Conservation (phyloP, 352 stramenopile species). For the Phytophthora melonis region DNA sequence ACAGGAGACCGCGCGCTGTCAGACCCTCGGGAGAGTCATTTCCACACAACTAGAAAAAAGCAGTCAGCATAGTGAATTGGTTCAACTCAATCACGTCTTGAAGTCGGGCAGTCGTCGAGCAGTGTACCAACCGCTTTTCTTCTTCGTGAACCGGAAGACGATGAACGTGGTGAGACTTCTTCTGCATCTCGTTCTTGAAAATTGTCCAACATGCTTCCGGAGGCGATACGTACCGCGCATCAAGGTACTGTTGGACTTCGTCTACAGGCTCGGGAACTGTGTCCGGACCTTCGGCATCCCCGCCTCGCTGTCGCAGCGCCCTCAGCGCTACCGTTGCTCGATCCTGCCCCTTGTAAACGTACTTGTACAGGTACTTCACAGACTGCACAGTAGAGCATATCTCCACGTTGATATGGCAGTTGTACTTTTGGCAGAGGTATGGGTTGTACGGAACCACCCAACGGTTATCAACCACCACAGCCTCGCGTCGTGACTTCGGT, state of each 20-base stretch:
- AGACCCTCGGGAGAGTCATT: no score
- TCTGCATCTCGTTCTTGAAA: conserved; percentile 11
- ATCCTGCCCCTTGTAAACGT: no score
- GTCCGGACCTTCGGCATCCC: no score
- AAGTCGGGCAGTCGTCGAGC: background rate
- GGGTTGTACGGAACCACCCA: conserved; percentile 72
- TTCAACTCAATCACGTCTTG: background rate
- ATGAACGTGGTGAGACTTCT: conserved; percentile 8
- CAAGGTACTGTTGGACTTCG: conserved; percentile 2
- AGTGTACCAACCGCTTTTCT: background rate
- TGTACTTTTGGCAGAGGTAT: conserved; percentile 56
- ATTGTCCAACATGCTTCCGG: conserved; percentile 16
- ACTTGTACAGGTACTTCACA: no score
- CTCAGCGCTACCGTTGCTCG: no score
- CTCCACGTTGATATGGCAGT: conserved; percentile 71
- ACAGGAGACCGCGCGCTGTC: no score
- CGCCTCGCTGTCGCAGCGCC: no score
- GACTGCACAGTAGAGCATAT: no score
- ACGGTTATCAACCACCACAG: conserved; percentile 29
- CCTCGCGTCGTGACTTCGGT: background rate
- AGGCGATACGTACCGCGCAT: conserved; percentile 9
- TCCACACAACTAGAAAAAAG: no score
- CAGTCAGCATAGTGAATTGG: no score
- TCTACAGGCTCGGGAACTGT: no score
- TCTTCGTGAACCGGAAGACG: conserved; percentile 2